Evolutionary conservation across 148 eudicot species (phyloP).

Genomic region (Pouteria glomerata): DNA sequence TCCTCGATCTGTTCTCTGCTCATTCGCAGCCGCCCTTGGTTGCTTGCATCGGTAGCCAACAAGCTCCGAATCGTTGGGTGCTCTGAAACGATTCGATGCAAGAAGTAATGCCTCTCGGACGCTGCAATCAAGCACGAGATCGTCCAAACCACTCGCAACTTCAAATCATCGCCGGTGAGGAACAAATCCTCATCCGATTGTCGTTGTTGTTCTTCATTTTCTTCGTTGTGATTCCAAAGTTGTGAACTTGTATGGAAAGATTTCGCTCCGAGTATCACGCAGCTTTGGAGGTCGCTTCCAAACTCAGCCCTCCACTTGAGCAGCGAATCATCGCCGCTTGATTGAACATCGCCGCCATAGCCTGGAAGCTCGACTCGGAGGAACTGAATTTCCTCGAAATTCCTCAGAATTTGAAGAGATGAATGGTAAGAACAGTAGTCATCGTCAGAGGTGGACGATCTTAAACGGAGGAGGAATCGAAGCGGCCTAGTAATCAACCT

Average conservation of each 20-base stretch:
- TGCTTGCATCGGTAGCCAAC: conserved; percentile 42
- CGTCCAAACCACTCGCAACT: conserved; percentile 59
- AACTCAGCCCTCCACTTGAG: conserved; percentile 64
- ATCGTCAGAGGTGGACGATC: background rate
- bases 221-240: background rate
- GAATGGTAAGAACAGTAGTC: conserved; percentile 11
- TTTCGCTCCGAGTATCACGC: conserved; percentile 50
- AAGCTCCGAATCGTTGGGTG: conserved; percentile 25
- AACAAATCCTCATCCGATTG: background rate
- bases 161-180: conserved; percentile 41
- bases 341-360: conserved; percentile 34
- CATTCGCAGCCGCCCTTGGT: conserved; percentile 59
- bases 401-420: conserved; percentile 27
- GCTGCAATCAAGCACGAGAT: conserved; percentile 61
- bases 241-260: conserved; percentile 6
- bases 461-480: conserved; percentile 6
- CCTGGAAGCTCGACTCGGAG: conserved; percentile 44
- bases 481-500: conserved; percentile 31
- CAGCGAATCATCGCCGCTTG: conserved; percentile 20
- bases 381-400: conserved; percentile 27
- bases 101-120: conserved; percentile 55
- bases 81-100: conserved; percentile 32
- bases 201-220: background rate
- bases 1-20: conserved; percentile 34
- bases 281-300: conserved; percentile 51